Base-by-base conservation (phyloP, 1,284 basidiomycete species). In the Thelephora terrestris region DNA sequence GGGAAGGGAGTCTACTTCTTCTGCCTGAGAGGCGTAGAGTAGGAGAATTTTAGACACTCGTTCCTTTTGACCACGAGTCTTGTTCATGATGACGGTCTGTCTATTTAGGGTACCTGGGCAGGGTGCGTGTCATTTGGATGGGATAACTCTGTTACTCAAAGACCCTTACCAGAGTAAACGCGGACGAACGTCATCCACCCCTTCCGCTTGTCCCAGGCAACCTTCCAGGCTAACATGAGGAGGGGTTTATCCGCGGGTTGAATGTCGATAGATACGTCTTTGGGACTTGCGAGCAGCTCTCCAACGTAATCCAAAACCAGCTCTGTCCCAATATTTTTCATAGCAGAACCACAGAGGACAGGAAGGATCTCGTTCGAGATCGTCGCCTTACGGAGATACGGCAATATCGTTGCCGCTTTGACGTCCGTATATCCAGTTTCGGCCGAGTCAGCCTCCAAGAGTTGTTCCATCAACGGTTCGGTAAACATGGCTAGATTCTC, bases 121-220 rank as follows among this genome's bases (percentile, higher is more conserved):
- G 18, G 5, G 47, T 38, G 20, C 52, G 29, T 49, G 52, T 46
- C 25, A 45, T 45, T 46, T 38, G 46, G 27, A 17, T 4, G 38
- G 18, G 21, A 17, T 25, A 7, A 36, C 25, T 18, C 24, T 32
- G 29, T 6, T 14, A 12, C 5, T 32, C 29, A 27, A 16, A 18
- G 29, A 40, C 35, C 58, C 69, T 54, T 61, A 82, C 90, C 90
- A 48, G 90, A 90, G 61, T 94, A 94, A 20, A 94, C 77, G 21
- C 91, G 74, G 32, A 94, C 82, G 60, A 91, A 94, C 0, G 91
- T 93, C 80, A 92, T 89, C 79, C 91, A 93, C 14, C 91, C 91
- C 54, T 75, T 78, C 51, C 77, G 78, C 53, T 81, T 82, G 61
- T 93, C 88, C 85, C 87, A 92, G 21, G 73, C 74, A 17, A 94